Evolutionary conservation across 108 stramenopile species (phyloP).

Genomic region (Stephanodiscus minutulus): DNA sequence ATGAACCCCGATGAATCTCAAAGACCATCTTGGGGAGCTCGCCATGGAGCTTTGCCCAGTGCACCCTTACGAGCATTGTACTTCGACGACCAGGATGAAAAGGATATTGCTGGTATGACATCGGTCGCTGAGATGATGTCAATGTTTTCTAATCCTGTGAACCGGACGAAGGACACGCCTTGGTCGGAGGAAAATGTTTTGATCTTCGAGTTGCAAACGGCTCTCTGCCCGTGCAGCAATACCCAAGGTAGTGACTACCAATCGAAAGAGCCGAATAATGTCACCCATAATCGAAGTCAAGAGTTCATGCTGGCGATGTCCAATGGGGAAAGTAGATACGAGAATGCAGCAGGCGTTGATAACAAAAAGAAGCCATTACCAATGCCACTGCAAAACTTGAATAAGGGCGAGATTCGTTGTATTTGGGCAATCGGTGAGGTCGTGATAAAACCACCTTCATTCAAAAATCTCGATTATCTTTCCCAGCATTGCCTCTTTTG

Average conservation of each 20-base stretch:
- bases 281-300: conserved; percentile 28
- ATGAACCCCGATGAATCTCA: conserved; percentile 43
- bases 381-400: conserved; percentile 33
- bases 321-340: conserved; percentile 4
- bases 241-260: conserved; percentile 6
- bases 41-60: conserved; percentile 48
- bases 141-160: conserved; percentile 19
- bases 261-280: conserved; percentile 1
- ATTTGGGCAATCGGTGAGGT: conserved; percentile 71
- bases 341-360: neutral
- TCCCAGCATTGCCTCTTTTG: conserved; percentile 62
- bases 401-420: conserved; percentile 55
- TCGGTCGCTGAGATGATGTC: conserved; percentile 49
- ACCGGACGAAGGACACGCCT: neutral
- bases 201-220: conserved; percentile 32
- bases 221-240: conserved; percentile 22
- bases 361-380: conserved; percentile 32
- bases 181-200: conserved; percentile 24
- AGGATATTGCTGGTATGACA: conserved; percentile 18
- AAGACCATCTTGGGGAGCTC: conserved; percentile 43
- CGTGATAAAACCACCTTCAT: conserved; percentile 55
- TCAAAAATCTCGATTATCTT: conserved; percentile 53
- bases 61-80: conserved; percentile 44
- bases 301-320: conserved; percentile 36
- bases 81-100: conserved; percentile 25